These are phyloP conservation scores for Phytopythium oedochilum DNA, from an alignment of 352 stramenopile genomes.

Conservation along the genomic window DNA sequence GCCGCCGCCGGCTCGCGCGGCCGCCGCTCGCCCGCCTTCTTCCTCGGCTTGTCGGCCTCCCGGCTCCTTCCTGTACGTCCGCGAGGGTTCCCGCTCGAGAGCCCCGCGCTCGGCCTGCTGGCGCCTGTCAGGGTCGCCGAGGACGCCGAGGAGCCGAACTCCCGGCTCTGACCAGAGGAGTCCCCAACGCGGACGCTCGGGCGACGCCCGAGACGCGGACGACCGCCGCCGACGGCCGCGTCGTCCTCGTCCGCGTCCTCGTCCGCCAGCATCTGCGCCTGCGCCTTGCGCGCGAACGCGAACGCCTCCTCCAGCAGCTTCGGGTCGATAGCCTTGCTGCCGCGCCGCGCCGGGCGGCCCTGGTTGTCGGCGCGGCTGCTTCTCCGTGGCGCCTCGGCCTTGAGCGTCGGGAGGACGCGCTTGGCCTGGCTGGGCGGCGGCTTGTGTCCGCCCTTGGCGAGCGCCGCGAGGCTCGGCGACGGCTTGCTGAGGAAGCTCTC, in stretches of 20 bases:
- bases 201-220: background rate
- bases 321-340: slow-evolving; percentile 43
- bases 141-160: background rate
- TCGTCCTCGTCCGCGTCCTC: slow-evolving; percentile 30
- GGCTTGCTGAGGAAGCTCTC: slow-evolving; percentile 73
- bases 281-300: slow-evolving; percentile 58
- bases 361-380: slow-evolving; percentile 37
- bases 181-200: too few relatives aligned
- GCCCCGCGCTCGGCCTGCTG: background rate
- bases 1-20: background rate
- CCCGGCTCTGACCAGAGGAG: too few relatives aligned
- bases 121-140: too few relatives aligned
- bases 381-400: slow-evolving; percentile 10
- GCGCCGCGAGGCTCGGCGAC: slow-evolving; percentile 41
- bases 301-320: slow-evolving; percentile 74
- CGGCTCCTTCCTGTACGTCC: background rate
- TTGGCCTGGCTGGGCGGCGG: slow-evolving; percentile 16
- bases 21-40: slow-evolving; percentile 13
- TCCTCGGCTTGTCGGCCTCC: slow-evolving; percentile 1
- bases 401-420: slow-evolving; percentile 38
- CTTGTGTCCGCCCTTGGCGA: slow-evolving; percentile 33
- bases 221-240: slow-evolving; percentile 8
- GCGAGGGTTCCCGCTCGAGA: background rate
- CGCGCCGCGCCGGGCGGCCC: slow-evolving; percentile 4
- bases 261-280: slow-evolving; percentile 32